Base-by-base conservation (phyloP, 371 early-diverging fungal genomes). In the Mortierella sp. region DNA sequence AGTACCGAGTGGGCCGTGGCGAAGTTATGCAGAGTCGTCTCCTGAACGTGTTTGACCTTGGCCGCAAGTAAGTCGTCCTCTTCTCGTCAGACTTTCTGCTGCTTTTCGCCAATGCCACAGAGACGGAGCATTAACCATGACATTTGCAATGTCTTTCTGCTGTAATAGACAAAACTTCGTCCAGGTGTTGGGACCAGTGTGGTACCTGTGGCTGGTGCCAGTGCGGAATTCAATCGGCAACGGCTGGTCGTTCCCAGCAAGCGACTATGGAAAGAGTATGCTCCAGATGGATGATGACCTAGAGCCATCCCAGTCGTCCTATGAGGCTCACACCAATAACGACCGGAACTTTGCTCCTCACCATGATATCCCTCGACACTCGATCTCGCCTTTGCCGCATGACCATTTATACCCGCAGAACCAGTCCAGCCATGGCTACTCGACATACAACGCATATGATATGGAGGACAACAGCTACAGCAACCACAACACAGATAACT, bases 21-120 rank as follows among this genome's bases (percentile, higher is more conserved):
- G 83, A 80, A 59, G 83, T 86, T 14, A 84, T 80, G 69, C 80
- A 77, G 55, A 86, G 83, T 76, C 86, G 86, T 54, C 59, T 81
- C 51, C 71, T 88, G 64, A 88, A 88, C 69, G 81, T 88, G 28
- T 88, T 88, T 81, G 89, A 88, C 73, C 75, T 88, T 11, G 89
- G 89, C 16, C 71, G 46, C 54, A 85, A 71, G 88, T 86, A 86
- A 46, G 86, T 61, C 14, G 19, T 4, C 19, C 26, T 3, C 51
- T 48, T 24, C 37, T 21, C 21, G 34, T 26, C 43, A 8, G 46
- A 24, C 14, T 40, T 44, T 37, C 43, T 40, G 6, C 43, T 40
- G 6, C 43, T 40, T 40, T 40, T 40, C 53, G 24, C 24, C 6
- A 67, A 24, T 19, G 8, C 21, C 67, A 40, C 67, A 4, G 40